Evolutionary conservation across 202 grass and related monocot species (phyloP).

Genomic region (Alloteropsis angusta): DNA sequence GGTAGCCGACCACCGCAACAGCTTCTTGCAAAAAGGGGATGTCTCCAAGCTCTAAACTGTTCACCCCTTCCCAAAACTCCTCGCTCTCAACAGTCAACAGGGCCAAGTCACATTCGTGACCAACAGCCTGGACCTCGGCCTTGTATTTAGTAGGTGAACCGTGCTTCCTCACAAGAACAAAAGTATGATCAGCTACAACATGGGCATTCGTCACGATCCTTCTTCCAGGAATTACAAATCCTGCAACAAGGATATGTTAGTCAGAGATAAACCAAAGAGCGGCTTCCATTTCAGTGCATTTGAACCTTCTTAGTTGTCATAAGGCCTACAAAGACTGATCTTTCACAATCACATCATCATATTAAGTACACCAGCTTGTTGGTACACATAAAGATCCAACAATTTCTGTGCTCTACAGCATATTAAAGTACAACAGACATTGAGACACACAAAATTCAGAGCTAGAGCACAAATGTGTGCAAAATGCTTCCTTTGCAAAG

Average conservation of each 20-base stretch:
- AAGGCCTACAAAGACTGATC: background rate
- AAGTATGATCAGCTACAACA: conserved; percentile 91
- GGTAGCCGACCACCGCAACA: conserved; percentile 91
- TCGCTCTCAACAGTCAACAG: conserved; percentile 70
- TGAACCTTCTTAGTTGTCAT: background rate
- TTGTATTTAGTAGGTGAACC: conserved; percentile 92
- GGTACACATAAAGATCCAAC: background rate
- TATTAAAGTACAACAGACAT: background rate
- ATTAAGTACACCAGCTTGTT: background rate
- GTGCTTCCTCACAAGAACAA: conserved; percentile 96
- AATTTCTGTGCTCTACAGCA: background rate
- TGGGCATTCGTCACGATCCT: conserved; percentile 89
- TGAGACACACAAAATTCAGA: background rate
- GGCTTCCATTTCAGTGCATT: background rate
- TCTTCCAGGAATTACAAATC: conserved; percentile 72
- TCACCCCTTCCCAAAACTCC: conserved; percentile 98
- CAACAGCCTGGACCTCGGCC: conserved; percentile 80
- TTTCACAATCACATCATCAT: background rate
- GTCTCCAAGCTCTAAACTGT: conserved; percentile 82
- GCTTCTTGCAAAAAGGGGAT: conserved; percentile 94
- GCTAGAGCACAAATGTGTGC: background rate
- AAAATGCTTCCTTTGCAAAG: background rate
- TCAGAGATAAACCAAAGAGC: conserved; percentile 4
- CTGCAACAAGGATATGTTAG: conserved; percentile 42
- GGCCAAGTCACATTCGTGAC: conserved; percentile 90